These are phyloP conservation scores for Adiantum capillusveneris DNA, from an alignment of 75 land plant genomes.

Conservation along the genomic window DNA sequence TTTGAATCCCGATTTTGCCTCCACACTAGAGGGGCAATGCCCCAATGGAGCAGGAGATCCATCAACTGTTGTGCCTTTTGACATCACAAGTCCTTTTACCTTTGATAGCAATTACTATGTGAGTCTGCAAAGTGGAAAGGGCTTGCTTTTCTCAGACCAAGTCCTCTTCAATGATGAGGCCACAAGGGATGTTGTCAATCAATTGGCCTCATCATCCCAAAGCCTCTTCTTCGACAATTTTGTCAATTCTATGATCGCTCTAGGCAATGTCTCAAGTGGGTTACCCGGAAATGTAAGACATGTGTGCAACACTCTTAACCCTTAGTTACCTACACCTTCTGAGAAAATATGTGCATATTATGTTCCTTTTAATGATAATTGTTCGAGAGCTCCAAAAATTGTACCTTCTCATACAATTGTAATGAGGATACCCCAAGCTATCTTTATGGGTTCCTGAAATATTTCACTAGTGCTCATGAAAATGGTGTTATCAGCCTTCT, in stretches of 20 bases:
- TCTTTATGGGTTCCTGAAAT: too few species aligned
- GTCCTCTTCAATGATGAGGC: constrained; percentile 16
- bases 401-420: too few species aligned
- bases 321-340: too few species aligned
- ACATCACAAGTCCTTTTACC: constrained; percentile 19
- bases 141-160: constrained; percentile 45
- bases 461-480: too few species aligned
- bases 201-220: constrained; percentile 5
- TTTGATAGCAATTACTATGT: constrained; percentile 51
- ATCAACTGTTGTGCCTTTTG: constrained; percentile 13
- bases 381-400: too few species aligned
- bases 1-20: constrained; percentile 13
- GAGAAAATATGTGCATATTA: too few species aligned
- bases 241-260: constrained; percentile 7
- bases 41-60: constrained; percentile 18
- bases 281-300: background rate
- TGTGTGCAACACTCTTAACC: background rate
- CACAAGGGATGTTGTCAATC: constrained; percentile 9
- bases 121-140: constrained; percentile 24
- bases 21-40: constrained; percentile 26
- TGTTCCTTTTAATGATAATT: too few species aligned
- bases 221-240: constrained; percentile 10
- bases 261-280: constrained; percentile 4
- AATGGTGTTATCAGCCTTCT: too few species aligned
- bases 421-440: too few species aligned